Conservation (phyloP, 2,329 filamentous ascomycete genomes). For the Atkinsonella hypoxylon region DNA sequence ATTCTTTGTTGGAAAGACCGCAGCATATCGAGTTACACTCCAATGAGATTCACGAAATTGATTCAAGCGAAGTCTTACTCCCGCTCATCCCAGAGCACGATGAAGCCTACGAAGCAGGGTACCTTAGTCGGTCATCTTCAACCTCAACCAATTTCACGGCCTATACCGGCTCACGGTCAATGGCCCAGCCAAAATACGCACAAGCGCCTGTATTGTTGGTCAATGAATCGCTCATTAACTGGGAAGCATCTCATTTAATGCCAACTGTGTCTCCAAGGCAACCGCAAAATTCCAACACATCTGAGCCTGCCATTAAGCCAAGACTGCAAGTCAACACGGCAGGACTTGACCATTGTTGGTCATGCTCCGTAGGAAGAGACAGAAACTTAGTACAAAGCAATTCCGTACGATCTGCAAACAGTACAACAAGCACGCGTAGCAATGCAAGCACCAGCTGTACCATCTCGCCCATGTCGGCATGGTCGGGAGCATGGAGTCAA, state of each 20-base stretch:
- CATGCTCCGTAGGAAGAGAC: slow-evolving; percentile 21
- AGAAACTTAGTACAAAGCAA: slow-evolving; percentile 34
- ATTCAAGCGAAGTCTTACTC: slow-evolving; percentile 32
- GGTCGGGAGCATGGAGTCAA: slow-evolving; percentile 27
- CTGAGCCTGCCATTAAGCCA: slow-evolving; percentile 17
- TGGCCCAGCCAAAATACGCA: background rate
- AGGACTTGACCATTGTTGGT: slow-evolving; percentile 19
- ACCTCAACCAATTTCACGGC: background rate
- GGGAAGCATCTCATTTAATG: slow-evolving; percentile 13
- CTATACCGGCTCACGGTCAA: background rate
- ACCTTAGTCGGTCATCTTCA: background rate
- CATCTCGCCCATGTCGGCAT: slow-evolving; percentile 37
- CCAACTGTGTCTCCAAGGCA: slow-evolving; percentile 15
- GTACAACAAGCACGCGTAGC: slow-evolving; percentile 26
- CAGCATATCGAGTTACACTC: slow-evolving; percentile 32
- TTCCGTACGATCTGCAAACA: slow-evolving; percentile 34
- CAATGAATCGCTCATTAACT: slow-evolving; percentile 16
- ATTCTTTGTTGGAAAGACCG: slow-evolving; percentile 24
- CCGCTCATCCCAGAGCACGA: slow-evolving; percentile 17
- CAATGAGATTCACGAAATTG: slow-evolving; percentile 40
- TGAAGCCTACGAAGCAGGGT: slow-evolving; percentile 6
- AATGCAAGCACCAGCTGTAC: slow-evolving; percentile 27
- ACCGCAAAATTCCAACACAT: slow-evolving; percentile 11
- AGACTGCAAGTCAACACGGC: slow-evolving; percentile 27
- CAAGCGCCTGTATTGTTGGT: background rate